Percentiles rank a stretch among this genome's conserved stretches.
These are phyloP conservation scores for Termitomyces eurrhizus DNA, from an alignment of 768 basidiomycete species.

Conservation along the genomic window DNA sequence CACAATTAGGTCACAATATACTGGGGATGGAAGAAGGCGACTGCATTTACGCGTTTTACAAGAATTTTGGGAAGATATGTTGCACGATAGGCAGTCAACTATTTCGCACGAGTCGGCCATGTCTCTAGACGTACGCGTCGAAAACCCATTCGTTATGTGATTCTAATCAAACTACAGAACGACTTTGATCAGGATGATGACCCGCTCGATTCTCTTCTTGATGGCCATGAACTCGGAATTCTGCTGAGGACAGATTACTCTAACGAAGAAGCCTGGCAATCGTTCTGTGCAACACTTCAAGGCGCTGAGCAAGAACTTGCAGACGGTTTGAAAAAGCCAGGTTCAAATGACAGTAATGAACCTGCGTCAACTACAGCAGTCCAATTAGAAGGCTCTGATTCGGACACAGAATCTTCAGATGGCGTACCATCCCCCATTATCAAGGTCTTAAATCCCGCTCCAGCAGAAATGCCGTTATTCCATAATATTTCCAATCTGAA, in stretches of 20 bases:
- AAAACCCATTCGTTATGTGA: neutral
- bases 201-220: slow-evolving; percentile 45
- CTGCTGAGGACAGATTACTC: slow-evolving; percentile 73
- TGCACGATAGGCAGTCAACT: neutral
- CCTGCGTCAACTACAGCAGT: slow-evolving; percentile 2
- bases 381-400: slow-evolving; percentile 30
- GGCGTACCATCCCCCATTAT: slow-evolving; percentile 35
- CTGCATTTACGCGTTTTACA: slow-evolving; percentile 51
- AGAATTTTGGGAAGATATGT: slow-evolving; percentile 41
- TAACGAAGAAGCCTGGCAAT: slow-evolving; percentile 61
- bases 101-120: neutral
- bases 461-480: slow-evolving; percentile 38
- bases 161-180: slow-evolving; percentile 13
- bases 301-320: slow-evolving; percentile 57
- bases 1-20: slow-evolving; percentile 38
- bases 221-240: slow-evolving; percentile 52
- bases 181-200: slow-evolving; percentile 41
- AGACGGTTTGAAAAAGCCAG: slow-evolving; percentile 16
- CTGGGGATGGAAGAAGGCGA: slow-evolving; percentile 52
- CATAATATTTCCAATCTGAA: slow-evolving; percentile 57
- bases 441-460: slow-evolving; percentile 42
- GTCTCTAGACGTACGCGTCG: slow-evolving; percentile 7
- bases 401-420: slow-evolving; percentile 26
- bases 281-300: slow-evolving; percentile 46
- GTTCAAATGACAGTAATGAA: neutral